Evolutionary conservation across 441 rosid genomes (phyloP).

Genomic region (Cnidoscolus chayamansa): DNA sequence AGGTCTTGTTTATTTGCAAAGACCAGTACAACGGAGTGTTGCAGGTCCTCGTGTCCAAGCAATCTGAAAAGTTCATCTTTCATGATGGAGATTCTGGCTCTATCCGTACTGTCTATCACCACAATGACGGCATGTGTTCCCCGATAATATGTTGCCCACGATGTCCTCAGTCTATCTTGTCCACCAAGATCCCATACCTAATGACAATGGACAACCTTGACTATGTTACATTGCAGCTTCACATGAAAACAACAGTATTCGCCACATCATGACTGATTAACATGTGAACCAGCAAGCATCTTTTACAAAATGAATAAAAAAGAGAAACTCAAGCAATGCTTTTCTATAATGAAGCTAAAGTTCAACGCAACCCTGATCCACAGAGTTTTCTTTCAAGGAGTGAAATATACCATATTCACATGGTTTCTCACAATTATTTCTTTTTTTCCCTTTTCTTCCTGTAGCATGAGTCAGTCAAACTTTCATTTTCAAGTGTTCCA

Average conservation of each 20-base stretch:
- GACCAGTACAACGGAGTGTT: slow-evolving; percentile 67
- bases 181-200: slow-evolving; percentile 98
- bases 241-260: not conserved
- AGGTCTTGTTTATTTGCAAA: slow-evolving; percentile 96
- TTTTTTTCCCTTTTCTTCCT: too few relatives aligned
- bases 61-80: slow-evolving; percentile 77
- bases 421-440: not conserved
- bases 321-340: not conserved
- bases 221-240: not conserved
- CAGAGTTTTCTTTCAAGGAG: not conserved
- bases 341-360: not conserved
- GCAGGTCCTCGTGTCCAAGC: slow-evolving; percentile 78
- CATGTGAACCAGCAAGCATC: not conserved
- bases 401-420: too few relatives aligned
- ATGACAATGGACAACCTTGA: slow-evolving; percentile 2
- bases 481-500: too few relatives aligned
- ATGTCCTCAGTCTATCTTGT: slow-evolving; percentile 83
- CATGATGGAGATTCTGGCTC: slow-evolving; percentile 76
- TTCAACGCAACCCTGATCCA: too few relatives aligned
- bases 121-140: slow-evolving; percentile 91
- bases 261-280: not conserved
- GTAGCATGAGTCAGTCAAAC: too few relatives aligned
- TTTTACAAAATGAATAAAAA: not conserved
- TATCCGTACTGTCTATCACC: slow-evolving; percentile 90
- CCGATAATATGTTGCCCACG: slow-evolving; percentile 93